Conservation (phyloP, 306 rosid genomes). For the Lathyrus aphaca region DNA sequence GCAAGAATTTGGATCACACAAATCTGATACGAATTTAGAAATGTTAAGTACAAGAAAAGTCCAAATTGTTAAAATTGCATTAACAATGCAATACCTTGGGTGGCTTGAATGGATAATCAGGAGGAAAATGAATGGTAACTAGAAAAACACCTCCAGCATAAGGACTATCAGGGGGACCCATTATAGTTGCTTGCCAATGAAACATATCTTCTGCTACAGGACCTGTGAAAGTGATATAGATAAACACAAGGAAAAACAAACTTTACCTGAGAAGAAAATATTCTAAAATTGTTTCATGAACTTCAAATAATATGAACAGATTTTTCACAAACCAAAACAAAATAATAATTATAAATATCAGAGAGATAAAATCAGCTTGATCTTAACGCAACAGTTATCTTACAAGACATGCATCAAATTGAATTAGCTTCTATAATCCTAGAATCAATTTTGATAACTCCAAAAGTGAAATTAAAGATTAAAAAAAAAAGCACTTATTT, state of each 20-base stretch:
- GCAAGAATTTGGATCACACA: neutral
- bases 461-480: neutral
- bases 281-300: neutral
- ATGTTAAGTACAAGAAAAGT: neutral
- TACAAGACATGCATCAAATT: constrained; percentile 1
- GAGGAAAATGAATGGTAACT: constrained; percentile 57
- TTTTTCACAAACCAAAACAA: neutral
- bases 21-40: neutral
- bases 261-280: neutral
- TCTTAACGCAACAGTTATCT: neutral
- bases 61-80: neutral
- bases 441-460: neutral
- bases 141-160: constrained; percentile 82
- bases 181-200: constrained; percentile 67
- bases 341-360: no score
- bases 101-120: constrained; percentile 9
- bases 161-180: constrained; percentile 90
- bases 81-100: neutral
- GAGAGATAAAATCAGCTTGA: neutral
- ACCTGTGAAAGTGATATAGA: constrained; percentile 35
- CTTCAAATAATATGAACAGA: neutral
- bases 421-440: neutral
- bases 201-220: constrained; percentile 64
- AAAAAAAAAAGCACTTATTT: no score
- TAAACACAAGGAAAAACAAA: neutral